Evolutionary conservation across 1,284 basidiomycete species (phyloP).

Genomic region (Phaffia rhodozyma): DNA sequence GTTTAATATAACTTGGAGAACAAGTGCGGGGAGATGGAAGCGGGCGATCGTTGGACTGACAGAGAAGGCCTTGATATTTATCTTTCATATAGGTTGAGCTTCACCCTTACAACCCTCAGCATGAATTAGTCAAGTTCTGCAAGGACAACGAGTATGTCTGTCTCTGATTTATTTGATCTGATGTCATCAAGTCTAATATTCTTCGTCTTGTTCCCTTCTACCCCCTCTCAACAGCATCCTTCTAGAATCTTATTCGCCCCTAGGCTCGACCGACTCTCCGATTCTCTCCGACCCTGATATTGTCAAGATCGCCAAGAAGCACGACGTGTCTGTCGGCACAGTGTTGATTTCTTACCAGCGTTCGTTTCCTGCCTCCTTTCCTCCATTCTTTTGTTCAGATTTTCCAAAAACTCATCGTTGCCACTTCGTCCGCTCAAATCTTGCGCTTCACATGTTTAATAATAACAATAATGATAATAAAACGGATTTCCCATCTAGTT

Average conservation of each 20-base stretch:
- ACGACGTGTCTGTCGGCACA: constrained; percentile 63
- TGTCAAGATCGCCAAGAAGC: constrained; percentile 48
- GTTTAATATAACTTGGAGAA: neutral
- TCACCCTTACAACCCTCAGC: constrained; percentile 59
- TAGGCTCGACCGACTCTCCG: constrained; percentile 58
- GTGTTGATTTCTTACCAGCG: constrained; percentile 64
- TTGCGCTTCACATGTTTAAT: too few species aligned
- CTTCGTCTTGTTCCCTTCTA: too few species aligned
- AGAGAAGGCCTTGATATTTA: neutral
- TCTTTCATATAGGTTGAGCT: constrained; percentile 48
- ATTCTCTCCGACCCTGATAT: constrained; percentile 51
- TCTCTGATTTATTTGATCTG: too few species aligned
- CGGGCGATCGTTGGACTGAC: neutral
- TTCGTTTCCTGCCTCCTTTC: neutral
- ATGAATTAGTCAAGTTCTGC: constrained; percentile 55
- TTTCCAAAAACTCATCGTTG: too few species aligned
- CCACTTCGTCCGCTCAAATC: too few species aligned
- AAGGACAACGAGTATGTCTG: constrained; percentile 40
- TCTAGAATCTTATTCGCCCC: constrained; percentile 69
- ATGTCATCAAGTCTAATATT: too few species aligned
- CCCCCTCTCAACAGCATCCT: constrained; percentile 40
- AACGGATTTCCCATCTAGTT: too few species aligned
- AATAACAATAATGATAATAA: too few species aligned
- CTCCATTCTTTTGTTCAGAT: neutral
- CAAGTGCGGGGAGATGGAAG: neutral